Conservation (phyloP, 345 rosid genomes). For the Gossypium ekmanianum region DNA sequence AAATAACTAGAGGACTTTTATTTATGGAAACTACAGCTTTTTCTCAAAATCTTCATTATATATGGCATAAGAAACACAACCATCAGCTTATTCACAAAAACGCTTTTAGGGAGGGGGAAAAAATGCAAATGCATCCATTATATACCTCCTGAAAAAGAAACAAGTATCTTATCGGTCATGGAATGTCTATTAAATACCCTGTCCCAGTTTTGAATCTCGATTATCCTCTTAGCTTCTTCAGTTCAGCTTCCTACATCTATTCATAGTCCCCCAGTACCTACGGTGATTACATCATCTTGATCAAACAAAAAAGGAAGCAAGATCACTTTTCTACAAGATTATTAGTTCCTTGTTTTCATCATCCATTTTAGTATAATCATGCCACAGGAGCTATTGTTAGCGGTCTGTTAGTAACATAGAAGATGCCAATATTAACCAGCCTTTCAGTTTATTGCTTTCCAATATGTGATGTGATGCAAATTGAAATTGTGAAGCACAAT, state of each 20-base stretch:
- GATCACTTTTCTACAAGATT: background rate
- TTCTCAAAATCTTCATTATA: background rate
- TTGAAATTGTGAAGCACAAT: background rate
- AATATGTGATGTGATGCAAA: background rate
- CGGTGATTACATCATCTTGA: background rate
- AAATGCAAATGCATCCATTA: background rate
- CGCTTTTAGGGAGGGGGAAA: background rate
- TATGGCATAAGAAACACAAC: background rate
- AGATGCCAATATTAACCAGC: background rate
- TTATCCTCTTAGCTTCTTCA: background rate
- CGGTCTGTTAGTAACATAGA: background rate
- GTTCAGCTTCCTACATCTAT: constrained; percentile 5
- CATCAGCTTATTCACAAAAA: background rate
- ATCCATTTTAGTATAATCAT: background rate
- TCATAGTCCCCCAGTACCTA: background rate
- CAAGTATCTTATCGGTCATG: background rate
- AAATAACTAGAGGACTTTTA: background rate
- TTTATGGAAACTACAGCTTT: background rate
- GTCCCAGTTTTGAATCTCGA: background rate
- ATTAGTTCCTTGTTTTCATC: background rate
- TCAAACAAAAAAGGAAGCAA: background rate
- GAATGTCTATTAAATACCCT: constrained; percentile 19
- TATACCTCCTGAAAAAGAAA: background rate
- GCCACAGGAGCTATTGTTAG: background rate
- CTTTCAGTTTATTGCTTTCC: background rate